Conservation (phyloP, 208 protist genomes). For the Acanthamoeba royreba region DNA sequence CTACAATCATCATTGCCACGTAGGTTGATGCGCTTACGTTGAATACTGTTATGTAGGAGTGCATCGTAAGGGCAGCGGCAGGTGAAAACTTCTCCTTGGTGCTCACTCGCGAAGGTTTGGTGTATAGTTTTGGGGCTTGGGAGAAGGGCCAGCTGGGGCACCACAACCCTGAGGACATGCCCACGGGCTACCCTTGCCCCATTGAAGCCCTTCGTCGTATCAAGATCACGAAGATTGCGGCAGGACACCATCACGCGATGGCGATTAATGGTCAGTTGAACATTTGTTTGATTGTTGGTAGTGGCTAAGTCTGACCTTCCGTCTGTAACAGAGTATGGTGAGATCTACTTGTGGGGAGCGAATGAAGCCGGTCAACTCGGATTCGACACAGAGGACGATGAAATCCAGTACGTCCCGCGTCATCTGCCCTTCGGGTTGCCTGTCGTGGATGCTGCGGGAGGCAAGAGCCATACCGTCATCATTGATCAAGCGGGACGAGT, state of each 20-base stretch:
- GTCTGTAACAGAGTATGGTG: background rate
- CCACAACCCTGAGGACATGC: conserved; percentile 15
- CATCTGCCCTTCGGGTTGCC: background rate
- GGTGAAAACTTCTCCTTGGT: conserved; percentile 42
- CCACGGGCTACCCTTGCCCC: conserved; percentile 25
- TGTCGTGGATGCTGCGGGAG: background rate
- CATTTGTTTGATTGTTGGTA: background rate
- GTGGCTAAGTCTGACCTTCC: background rate
- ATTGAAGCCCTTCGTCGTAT: background rate
- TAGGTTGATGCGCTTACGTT: background rate
- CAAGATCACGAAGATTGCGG: conserved; percentile 26
- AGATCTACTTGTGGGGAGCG: conserved; percentile 39
- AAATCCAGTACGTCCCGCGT: background rate
- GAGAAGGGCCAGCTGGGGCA: conserved; percentile 47
- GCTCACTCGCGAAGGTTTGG: conserved; percentile 12
- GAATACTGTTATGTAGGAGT: background rate
- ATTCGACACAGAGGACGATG: conserved; percentile 24
- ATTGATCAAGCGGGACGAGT: background rate
- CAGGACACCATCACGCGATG: conserved; percentile 23
- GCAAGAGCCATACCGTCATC: conserved; percentile 32
- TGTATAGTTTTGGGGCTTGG: conserved; percentile 43
- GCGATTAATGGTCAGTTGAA: conserved; percentile 11
- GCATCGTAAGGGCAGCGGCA: background rate
- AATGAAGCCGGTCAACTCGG: conserved; percentile 5
- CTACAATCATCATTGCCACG: too few relatives aligned